Percentiles rank a stretch among this genome's conserved stretches.
phyloP scores from a whole-genome alignment of 768 basidiomycete genomes.

The Paxillus involutus region DNA sequence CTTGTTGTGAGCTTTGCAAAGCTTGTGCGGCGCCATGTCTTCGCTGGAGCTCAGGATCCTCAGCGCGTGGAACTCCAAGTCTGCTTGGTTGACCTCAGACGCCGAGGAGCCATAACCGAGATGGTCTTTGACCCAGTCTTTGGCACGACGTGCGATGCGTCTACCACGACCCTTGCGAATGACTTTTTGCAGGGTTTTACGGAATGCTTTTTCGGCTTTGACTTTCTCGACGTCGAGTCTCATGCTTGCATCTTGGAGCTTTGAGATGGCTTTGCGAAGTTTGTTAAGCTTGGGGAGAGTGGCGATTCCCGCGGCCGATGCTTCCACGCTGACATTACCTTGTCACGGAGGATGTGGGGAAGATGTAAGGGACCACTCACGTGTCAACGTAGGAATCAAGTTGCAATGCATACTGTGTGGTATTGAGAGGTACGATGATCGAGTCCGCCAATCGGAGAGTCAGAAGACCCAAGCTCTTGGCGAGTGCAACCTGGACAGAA shows the following conservation, averaged over 20 bases:
- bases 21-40: conserved; percentile 3
- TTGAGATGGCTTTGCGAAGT: conserved; percentile 46
- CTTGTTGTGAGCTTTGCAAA: conserved; percentile 18
- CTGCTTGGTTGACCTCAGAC: neutral
- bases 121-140: conserved; percentile 29
- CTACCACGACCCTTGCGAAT: neutral
- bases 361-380: conserved; percentile 38
- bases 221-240: conserved; percentile 60
- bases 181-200: conserved; percentile 40
- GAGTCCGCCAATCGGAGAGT: conserved; percentile 63
- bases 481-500: conserved; percentile 54
- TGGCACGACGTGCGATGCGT: conserved; percentile 2
- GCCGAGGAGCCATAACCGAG: neutral
- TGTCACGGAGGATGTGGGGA: conserved; percentile 18
- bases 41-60: neutral
- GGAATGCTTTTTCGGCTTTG: conserved; percentile 53
- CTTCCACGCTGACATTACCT: conserved; percentile 46
- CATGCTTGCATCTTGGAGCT: conserved; percentile 49
- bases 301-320: conserved; percentile 30
- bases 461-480: conserved; percentile 64
- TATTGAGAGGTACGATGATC: conserved; percentile 70
- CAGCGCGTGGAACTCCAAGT: conserved; percentile 4
- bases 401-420: conserved; percentile 72
- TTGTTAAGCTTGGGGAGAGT: conserved; percentile 35
- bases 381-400: conserved; percentile 59